These are phyloP conservation scores for Trichoderma sp. DNA, from an alignment of 2,329 filamentous ascomycete species.

Conservation along the genomic window DNA sequence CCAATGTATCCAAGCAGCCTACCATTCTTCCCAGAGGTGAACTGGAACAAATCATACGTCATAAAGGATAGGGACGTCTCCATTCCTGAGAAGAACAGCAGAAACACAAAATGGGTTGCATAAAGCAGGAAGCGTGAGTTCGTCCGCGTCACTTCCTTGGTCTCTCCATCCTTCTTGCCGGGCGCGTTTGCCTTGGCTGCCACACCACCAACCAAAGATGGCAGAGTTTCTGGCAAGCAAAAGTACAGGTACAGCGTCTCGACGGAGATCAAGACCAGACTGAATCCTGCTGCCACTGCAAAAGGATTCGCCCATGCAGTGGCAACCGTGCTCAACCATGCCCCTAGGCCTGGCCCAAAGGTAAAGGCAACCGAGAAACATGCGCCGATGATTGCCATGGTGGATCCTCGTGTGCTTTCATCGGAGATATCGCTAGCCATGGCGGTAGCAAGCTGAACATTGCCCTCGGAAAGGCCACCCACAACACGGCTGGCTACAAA, in stretches of 20 bases:
- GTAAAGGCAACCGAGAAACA: conserved; percentile 98
- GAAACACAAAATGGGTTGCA: conserved; percentile 80
- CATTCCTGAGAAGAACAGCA: conserved; percentile 97
- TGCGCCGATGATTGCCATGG: conserved; percentile 93
- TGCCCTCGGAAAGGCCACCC: conserved; percentile 91
- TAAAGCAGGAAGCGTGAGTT: conserved; percentile 86
- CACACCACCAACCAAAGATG: conserved; percentile 45
- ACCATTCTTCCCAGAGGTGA: conserved; percentile 76
- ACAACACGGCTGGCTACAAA: conserved; percentile 92
- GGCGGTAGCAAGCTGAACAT: conserved; percentile 91
- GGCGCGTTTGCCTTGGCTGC: conserved; percentile 24
- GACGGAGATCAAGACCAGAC: conserved; percentile 75
- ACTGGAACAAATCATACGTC: conserved; percentile 90
- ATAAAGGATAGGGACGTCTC: conserved; percentile 97
- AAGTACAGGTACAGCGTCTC: conserved; percentile 88
- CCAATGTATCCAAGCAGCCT: conserved; percentile 87
- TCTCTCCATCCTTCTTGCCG: conserved; percentile 23
- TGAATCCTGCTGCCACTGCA: conserved; percentile 86
- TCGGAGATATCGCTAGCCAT: conserved; percentile 97
- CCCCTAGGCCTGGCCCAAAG: conserved; percentile 88
- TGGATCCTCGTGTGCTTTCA: conserved; percentile 76
- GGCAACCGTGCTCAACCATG: conserved; percentile 74
- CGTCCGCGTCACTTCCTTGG: conserved; percentile 52
- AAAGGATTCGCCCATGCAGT: conserved; percentile 87
- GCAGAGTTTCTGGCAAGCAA: conserved; percentile 82